Evolutionary conservation across 1,139 yeast species (phyloP).

Genomic region (Lodderomyces margitis): DNA sequence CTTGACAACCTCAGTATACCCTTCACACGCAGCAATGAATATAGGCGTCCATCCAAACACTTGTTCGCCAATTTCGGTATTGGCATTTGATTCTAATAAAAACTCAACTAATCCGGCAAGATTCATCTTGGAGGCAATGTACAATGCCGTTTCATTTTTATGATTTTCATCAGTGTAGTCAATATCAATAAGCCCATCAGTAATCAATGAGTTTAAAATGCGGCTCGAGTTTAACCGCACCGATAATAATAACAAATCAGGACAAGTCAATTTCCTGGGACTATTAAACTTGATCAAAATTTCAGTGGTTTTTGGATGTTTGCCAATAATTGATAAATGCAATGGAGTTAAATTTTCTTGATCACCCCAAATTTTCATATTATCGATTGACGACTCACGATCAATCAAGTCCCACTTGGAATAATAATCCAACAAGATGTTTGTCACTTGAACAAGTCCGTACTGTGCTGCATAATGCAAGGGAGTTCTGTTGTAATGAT

Average conservation of each 20-base stretch:
- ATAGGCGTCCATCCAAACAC: constrained; percentile 95
- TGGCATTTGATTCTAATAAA: constrained; percentile 56
- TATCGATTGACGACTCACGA: constrained; percentile 55
- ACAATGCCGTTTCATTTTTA: constrained; percentile 73
- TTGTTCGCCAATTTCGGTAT: constrained; percentile 72
- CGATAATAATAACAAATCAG: constrained; percentile 63
- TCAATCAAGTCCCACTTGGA: constrained; percentile 29
- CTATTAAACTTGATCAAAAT: constrained; percentile 52
- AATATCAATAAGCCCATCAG: constrained; percentile 59
- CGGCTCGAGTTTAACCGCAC: constrained; percentile 64
- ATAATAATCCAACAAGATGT: constrained; percentile 50
- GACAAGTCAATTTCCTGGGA: constrained; percentile 36
- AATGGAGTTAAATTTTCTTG: constrained; percentile 80
- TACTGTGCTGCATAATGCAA: constrained; percentile 88
- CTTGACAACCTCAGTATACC: constrained; percentile 57
- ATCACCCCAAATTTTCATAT: constrained; percentile 70
- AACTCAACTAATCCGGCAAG: constrained; percentile 52
- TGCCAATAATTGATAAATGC: constrained; percentile 79
- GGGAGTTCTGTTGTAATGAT: constrained; percentile 79
- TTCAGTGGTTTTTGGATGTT: constrained; percentile 75
- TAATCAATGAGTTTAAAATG: constrained; percentile 54
- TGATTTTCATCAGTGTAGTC: constrained; percentile 60
- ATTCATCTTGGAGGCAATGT: constrained; percentile 72
- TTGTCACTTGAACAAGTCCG: constrained; percentile 68
- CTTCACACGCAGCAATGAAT: constrained; percentile 89